A percentile compares a stretch with the other conserved stretches of the same genome.
Evolutionary conservation across 768 basidiomycete genomes (phyloP).

Genomic region (Pleurotus pulmonarius): DNA sequence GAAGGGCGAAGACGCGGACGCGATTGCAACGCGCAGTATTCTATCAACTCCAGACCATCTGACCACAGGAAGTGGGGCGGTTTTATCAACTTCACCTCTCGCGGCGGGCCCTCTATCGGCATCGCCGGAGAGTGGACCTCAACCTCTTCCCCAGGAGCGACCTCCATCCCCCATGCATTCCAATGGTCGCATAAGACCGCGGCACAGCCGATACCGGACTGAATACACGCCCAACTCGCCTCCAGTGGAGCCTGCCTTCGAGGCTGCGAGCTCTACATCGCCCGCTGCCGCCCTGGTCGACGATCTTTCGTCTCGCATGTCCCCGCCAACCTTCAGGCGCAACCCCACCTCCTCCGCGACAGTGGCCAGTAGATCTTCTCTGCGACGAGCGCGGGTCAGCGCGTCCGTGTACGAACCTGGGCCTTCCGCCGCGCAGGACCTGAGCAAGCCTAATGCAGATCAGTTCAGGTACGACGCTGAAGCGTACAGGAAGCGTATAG

Average conservation of each 20-base stretch:
- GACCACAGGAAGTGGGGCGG: not conserved
- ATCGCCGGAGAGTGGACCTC: not conserved
- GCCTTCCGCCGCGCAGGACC: constrained; percentile 25
- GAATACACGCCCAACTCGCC: constrained; percentile 33
- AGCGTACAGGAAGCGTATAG: constrained; percentile 71
- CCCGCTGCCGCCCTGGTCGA: constrained; percentile 9
- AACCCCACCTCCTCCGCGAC: constrained; percentile 23
- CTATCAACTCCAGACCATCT: not conserved
- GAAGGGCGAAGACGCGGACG: constrained; percentile 9
- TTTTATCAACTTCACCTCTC: not conserved
- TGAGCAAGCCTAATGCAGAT: not conserved
- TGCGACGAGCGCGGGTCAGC: constrained; percentile 49
- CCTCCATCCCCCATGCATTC: not conserved
- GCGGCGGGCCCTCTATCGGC: not conserved
- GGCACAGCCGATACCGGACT: constrained; percentile 49
- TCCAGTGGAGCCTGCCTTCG: constrained; percentile 11
- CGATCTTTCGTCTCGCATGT: constrained; percentile 13
- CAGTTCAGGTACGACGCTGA: constrained; percentile 43
- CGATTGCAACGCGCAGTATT: not conserved
- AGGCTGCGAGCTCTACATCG: constrained; percentile 12
- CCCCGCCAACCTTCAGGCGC: constrained; percentile 12
- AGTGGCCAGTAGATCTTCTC: constrained; percentile 35
- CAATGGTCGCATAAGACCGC: constrained; percentile 19
- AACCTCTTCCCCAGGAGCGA: not conserved
- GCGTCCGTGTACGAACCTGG: constrained; percentile 64